phyloP scores from a whole-genome alignment of 768 basidiomycete species.

The Macrolepiota fuliginosa region DNA sequence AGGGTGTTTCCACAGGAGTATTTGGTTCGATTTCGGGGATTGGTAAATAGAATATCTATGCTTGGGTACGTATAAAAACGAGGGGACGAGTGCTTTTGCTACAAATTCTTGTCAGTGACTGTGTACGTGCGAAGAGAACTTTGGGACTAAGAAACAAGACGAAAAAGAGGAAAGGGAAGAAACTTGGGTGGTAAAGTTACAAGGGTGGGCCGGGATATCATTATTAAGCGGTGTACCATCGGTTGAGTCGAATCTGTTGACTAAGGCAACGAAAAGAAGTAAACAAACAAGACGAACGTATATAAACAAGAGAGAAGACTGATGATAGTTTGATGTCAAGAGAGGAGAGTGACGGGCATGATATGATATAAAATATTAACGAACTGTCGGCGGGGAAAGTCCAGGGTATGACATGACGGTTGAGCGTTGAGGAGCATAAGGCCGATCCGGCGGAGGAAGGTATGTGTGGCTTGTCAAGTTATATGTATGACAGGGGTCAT shows the following conservation, averaged over 20 bases:
- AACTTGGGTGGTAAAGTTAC: not conserved
- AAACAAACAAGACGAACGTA: not conserved
- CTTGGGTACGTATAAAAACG: not conserved
- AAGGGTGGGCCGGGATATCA: not conserved
- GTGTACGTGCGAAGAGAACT: not conserved
- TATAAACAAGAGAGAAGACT: not conserved
- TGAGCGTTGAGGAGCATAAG: not conserved
- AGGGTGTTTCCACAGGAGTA: too few relatives aligned
- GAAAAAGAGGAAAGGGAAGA: not conserved
- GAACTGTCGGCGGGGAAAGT: not conserved
- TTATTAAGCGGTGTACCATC: not conserved
- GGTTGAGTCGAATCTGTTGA: not conserved
- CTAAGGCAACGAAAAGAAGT: not conserved
- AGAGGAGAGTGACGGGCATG: not conserved
- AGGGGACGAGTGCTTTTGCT: not conserved
- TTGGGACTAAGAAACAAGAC: not conserved
- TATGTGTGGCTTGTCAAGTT: not conserved
- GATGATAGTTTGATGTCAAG: not conserved
- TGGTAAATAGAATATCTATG: not conserved
- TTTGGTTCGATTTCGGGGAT: not conserved
- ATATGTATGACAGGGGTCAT: not conserved
- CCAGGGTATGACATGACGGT: not conserved
- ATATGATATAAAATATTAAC: not conserved
- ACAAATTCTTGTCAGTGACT: constrained; percentile 9
- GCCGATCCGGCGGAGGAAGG: not conserved